Conservation (phyloP, 805 yeast genomes). For the Wickerhamiella lipophila region DNA sequence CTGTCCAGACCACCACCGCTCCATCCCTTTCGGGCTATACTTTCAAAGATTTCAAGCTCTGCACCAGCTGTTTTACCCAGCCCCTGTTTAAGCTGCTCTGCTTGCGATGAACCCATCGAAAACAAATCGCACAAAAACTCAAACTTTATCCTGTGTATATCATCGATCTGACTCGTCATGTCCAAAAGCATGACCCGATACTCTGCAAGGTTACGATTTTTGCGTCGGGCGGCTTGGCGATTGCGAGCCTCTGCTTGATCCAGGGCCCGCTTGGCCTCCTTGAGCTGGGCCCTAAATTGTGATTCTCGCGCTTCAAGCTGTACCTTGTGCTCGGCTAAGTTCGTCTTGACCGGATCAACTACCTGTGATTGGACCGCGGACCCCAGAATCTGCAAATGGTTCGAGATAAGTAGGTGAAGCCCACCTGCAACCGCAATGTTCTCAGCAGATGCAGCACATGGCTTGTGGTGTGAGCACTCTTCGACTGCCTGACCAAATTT, state of each 20-base stretch:
- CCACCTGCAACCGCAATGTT: conserved; percentile 66
- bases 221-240: conserved; percentile 43
- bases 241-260: conserved; percentile 51
- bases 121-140: conserved; percentile 58
- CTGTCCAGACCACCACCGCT: conserved; percentile 77
- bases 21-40: conserved; percentile 69
- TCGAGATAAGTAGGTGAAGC: conserved; percentile 58
- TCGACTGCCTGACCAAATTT: conserved; percentile 63
- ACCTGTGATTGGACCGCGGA: conserved; percentile 43
- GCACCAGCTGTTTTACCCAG: conserved; percentile 61
- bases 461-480: conserved; percentile 47
- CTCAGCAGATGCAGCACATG: conserved; percentile 46
- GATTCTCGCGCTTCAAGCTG: conserved; percentile 39
- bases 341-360: conserved; percentile 39
- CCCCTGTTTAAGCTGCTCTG: conserved; percentile 38
- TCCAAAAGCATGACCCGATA: conserved; percentile 56
- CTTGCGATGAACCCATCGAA: conserved; percentile 50
- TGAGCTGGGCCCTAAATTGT: conserved; percentile 42
- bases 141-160: conserved; percentile 60
- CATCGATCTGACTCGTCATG: conserved; percentile 64
- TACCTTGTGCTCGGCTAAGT: conserved; percentile 35
- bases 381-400: conserved; percentile 62
- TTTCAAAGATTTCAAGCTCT: conserved; percentile 68
- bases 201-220: conserved; percentile 50
- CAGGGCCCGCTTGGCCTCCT: conserved; percentile 39